Conservation (phyloP, 2,329 filamentous ascomycete genomes). For the Cordyceps tenuipes region DNA sequence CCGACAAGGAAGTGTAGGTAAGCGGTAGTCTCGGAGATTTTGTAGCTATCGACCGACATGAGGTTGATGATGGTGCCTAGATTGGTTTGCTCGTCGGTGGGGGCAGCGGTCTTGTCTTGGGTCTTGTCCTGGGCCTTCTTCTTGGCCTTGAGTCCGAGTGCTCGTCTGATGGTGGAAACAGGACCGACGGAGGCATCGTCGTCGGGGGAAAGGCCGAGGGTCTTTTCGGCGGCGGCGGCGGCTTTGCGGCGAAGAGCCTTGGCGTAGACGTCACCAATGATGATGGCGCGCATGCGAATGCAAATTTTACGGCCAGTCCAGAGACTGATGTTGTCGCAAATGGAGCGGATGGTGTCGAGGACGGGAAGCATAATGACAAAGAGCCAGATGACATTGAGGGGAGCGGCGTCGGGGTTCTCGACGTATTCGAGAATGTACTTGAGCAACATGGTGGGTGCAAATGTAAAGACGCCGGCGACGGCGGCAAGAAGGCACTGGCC, state of each 20-base stretch:
- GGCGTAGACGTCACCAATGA: constrained; percentile 94
- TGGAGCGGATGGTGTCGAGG: constrained; percentile 71
- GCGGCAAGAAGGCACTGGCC: constrained; percentile 74
- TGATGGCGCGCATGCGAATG: constrained; percentile 85
- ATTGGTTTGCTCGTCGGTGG: constrained; percentile 68
- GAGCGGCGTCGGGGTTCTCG: constrained; percentile 68
- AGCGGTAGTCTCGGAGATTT: constrained; percentile 87
- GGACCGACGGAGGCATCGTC: constrained; percentile 28
- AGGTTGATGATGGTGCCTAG: constrained; percentile 98
- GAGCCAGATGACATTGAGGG: constrained; percentile 86
- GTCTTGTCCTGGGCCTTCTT: constrained; percentile 29
- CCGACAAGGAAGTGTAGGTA: constrained; percentile 97
- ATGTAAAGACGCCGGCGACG: constrained; percentile 74
- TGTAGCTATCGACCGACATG: constrained; percentile 99
- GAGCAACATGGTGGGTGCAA: constrained; percentile 82
- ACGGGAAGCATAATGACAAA: constrained; percentile 86
- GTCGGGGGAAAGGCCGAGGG: constrained; percentile 48
- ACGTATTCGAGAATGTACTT: constrained; percentile 90
- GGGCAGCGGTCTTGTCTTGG: constrained; percentile 27
- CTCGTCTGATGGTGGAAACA: constrained; percentile 43
- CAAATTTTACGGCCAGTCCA: constrained; percentile 94
- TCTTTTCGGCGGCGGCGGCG: constrained; percentile 65
- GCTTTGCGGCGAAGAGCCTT: constrained; percentile 91
- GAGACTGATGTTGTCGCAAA: constrained; percentile 76
- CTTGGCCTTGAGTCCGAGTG: constrained; percentile 49